These are phyloP conservation scores for Phytophthora kernoviae DNA, from an alignment of 352 stramenopile species.

Conservation along the genomic window DNA sequence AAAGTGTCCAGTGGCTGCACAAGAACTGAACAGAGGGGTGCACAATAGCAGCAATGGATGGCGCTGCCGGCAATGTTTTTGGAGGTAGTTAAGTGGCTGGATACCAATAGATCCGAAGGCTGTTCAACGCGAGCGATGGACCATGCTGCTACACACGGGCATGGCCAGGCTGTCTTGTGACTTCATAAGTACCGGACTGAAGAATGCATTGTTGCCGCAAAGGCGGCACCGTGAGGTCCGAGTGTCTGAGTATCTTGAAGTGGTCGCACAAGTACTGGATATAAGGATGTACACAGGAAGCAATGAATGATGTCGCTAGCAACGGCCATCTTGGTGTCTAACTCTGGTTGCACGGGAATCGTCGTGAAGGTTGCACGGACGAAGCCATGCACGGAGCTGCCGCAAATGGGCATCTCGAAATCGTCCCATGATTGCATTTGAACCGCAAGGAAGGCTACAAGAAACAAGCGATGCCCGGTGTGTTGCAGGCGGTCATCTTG, in stretches of 20 bases:
- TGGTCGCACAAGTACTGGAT: slow-evolving; percentile 19
- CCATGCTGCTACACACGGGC: slow-evolving; percentile 5
- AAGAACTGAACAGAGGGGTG: neutral
- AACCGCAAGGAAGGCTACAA: slow-evolving; percentile 11
- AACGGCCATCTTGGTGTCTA: slow-evolving; percentile 10
- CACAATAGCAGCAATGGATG: slow-evolving; percentile 9
- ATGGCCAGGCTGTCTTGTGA: slow-evolving; percentile 1
- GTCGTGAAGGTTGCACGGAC: neutral
- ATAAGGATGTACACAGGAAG: slow-evolving; percentile 19
- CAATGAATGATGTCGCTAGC: slow-evolving; percentile 30
- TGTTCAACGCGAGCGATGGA: slow-evolving; percentile 12
- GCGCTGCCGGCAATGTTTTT: slow-evolving; percentile 9
- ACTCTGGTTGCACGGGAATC: neutral
- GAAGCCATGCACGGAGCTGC: neutral
- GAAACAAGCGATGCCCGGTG: slow-evolving; percentile 4
- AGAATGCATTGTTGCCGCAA: slow-evolving; percentile 8
- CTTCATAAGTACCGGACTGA: slow-evolving; percentile 5
- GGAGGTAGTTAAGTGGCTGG: slow-evolving; percentile 24
- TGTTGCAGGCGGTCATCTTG: slow-evolving; percentile 7
- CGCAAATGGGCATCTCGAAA: slow-evolving; percentile 8
- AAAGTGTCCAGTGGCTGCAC: slow-evolving; percentile 10
- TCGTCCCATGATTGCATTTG: slow-evolving; percentile 20
- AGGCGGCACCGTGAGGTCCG: neutral
- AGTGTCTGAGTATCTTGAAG: slow-evolving; percentile 14
- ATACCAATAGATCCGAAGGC: slow-evolving; percentile 15